Evolutionary conservation across 1,284 basidiomycete genomes (phyloP).

Genomic region (Coniferiporia weirii): DNA sequence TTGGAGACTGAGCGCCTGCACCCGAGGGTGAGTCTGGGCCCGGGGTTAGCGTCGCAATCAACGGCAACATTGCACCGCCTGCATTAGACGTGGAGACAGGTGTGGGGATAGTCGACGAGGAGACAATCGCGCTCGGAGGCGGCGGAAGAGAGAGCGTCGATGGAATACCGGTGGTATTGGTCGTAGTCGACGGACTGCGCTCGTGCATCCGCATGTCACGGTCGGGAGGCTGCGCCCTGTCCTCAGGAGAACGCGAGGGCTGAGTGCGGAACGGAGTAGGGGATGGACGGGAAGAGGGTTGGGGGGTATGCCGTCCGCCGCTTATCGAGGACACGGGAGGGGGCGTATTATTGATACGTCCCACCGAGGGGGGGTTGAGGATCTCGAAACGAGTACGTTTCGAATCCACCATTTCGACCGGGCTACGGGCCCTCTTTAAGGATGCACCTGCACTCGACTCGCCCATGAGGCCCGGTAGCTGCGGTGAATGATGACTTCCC

Average conservation of each 20-base stretch:
- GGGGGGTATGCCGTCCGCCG: slow-evolving; percentile 42
- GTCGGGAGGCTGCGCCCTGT: slow-evolving; percentile 35
- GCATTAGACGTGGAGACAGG: slow-evolving; percentile 18
- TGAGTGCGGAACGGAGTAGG: slow-evolving; percentile 71
- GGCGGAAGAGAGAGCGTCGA: slow-evolving; percentile 64
- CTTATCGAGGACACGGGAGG: slow-evolving; percentile 31
- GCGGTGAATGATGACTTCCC: slow-evolving; percentile 40
- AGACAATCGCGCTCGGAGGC: slow-evolving; percentile 53
- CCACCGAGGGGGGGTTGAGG: slow-evolving; percentile 28
- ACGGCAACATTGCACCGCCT: slow-evolving; percentile 40
- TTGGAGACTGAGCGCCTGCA: slow-evolving; percentile 7
- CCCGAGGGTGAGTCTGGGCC: slow-evolving; percentile 17
- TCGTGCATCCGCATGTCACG: slow-evolving; percentile 21
- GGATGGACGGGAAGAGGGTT: slow-evolving; percentile 58
- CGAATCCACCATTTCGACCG: slow-evolving; percentile 34
- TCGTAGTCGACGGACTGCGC: slow-evolving; percentile 37
- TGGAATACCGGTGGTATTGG: slow-evolving; percentile 50
- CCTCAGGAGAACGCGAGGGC: slow-evolving; percentile 61
- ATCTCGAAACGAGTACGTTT: slow-evolving; percentile 62
- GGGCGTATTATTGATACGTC: slow-evolving; percentile 24
- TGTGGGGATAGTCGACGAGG: slow-evolving; percentile 25
- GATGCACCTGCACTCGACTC: slow-evolving; percentile 21
- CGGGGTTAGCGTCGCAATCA: slow-evolving; percentile 62
- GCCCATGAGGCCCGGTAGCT: slow-evolving; percentile 25
- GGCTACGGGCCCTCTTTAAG: slow-evolving; percentile 61